A percentile compares a stretch with the other conserved stretches of the same genome.
Conservation (phyloP, 208 protist species). For the Chromosphaera perkinsii region DNA sequence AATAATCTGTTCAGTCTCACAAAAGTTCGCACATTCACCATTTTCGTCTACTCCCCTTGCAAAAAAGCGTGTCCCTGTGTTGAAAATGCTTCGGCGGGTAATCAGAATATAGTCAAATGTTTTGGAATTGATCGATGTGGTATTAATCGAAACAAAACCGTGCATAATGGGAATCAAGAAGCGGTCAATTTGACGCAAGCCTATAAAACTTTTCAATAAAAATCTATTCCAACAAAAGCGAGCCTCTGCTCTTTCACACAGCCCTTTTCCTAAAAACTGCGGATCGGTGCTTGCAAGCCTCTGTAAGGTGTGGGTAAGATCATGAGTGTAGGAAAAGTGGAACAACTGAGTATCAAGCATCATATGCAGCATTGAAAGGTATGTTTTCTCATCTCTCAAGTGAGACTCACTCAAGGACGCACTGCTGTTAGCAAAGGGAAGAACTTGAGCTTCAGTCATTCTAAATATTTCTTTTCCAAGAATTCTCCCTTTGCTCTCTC, state of each 20-base stretch:
- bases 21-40: constrained; percentile 63
- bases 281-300: constrained; percentile 5
- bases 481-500: constrained; percentile 2
- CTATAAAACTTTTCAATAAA: not conserved
- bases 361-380: not conserved
- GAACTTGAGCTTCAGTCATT: constrained; percentile 9
- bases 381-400: not conserved
- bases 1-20: constrained; percentile 67
- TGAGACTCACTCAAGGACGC: not conserved
- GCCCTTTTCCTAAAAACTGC: constrained; percentile 21
- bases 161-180: not conserved
- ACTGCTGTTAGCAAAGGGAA: constrained; percentile 12
- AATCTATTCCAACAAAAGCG: constrained; percentile 55
- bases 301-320: constrained; percentile 50
- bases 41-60: constrained; percentile 50
- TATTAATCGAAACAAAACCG: not conserved
- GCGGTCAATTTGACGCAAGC: not conserved
- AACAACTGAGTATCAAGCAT: constrained; percentile 13
- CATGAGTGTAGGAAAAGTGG: constrained; percentile 51
- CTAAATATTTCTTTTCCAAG: constrained; percentile 11
- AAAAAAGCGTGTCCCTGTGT: constrained; percentile 55
- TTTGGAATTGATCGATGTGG: not conserved
- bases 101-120: constrained; percentile 32
- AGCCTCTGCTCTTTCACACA: constrained; percentile 26
- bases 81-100: constrained; percentile 1